A percentile compares a stretch with the other conserved stretches of the same genome.
These are phyloP conservation scores for Ilex asprella DNA, from an alignment of 257 asterid species.

Conservation along the genomic window DNA sequence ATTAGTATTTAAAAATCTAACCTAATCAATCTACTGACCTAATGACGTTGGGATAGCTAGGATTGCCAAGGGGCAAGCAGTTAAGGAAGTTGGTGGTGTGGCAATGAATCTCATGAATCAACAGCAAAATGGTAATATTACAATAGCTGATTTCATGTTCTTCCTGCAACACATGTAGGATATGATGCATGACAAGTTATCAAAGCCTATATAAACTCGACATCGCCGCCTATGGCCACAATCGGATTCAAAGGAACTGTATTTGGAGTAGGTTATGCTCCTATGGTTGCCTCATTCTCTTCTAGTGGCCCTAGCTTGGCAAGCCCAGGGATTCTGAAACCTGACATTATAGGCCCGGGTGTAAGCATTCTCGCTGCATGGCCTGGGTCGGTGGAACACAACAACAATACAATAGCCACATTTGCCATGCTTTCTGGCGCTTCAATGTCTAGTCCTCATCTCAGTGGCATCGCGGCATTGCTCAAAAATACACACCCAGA, in stretches of 20 bases:
- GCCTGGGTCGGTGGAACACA: conserved; percentile 29
- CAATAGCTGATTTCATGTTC: conserved; percentile 36
- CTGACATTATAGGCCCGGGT: no score
- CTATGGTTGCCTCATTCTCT: conserved; percentile 32
- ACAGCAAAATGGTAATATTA: conserved; percentile 17
- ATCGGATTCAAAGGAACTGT: conserved; percentile 27
- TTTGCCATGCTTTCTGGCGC: conserved; percentile 43
- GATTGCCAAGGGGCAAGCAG: conserved; percentile 24
- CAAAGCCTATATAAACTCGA: conserved; percentile 32
- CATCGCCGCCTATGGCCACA: conserved; percentile 22
- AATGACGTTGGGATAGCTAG: background rate
- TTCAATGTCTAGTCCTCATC: conserved; percentile 53
- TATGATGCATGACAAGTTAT: conserved; percentile 24
- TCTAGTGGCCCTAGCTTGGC: conserved; percentile 43
- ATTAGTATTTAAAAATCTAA: no score
- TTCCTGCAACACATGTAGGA: conserved; percentile 39
- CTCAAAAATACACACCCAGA: conserved; percentile 39
- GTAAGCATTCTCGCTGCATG: conserved; percentile 42
- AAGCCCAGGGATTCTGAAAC: conserved; percentile 42
- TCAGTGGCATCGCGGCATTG: no score
- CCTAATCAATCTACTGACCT: no score
- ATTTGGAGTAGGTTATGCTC: conserved; percentile 22
- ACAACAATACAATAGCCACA: conserved; percentile 14
- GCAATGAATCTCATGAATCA: conserved; percentile 44
- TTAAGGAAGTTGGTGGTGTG: conserved; percentile 36